phyloP scores from a whole-genome alignment of 495 filamentous ascomycete genomes.

The Delitschia confertaspora region DNA sequence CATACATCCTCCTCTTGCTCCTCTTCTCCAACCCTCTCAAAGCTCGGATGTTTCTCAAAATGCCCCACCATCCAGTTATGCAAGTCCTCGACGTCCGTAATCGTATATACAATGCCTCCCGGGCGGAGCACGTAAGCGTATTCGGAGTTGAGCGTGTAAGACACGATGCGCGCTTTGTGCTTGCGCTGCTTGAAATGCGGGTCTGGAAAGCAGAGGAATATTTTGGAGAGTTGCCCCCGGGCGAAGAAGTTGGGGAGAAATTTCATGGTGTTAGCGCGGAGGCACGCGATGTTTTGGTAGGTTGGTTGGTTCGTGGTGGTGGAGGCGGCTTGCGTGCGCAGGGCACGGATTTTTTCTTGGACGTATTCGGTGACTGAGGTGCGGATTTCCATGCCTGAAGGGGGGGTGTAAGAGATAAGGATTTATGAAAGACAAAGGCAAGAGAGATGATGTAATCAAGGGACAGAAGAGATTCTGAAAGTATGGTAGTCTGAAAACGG shows the following conservation, averaged over 20 bases:
- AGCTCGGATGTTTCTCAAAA: constrained; percentile 62
- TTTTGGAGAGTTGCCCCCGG: constrained; percentile 63
- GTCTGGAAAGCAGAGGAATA: constrained; percentile 97
- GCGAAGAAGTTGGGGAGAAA: constrained; percentile 93
- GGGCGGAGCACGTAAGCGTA: constrained; percentile 83
- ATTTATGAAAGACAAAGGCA: constrained; percentile 4
- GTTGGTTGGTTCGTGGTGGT: constrained; percentile 57
- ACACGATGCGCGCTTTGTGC: constrained; percentile 91
- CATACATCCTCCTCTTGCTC: constrained; percentile 56
- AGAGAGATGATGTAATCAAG: neutral
- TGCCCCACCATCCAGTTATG: constrained; percentile 86
- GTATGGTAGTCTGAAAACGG: neutral
- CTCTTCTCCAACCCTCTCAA: constrained; percentile 46
- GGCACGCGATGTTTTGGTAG: constrained; percentile 78
- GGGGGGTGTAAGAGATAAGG: neutral
- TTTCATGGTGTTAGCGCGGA: constrained; percentile 95
- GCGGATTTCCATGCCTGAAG: constrained; percentile 74
- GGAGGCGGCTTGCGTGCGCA: constrained; percentile 52
- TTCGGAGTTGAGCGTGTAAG: constrained; percentile 76
- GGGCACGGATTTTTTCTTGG: constrained; percentile 69
- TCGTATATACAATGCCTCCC: constrained; percentile 83
- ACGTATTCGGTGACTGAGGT: constrained; percentile 82
- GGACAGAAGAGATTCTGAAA: neutral
- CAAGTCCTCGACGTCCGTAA: constrained; percentile 93
- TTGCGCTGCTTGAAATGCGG: constrained; percentile 97